Evolutionary conservation across 164 flowering plant species (phyloP).

Genomic region (Piper betle): DNA sequence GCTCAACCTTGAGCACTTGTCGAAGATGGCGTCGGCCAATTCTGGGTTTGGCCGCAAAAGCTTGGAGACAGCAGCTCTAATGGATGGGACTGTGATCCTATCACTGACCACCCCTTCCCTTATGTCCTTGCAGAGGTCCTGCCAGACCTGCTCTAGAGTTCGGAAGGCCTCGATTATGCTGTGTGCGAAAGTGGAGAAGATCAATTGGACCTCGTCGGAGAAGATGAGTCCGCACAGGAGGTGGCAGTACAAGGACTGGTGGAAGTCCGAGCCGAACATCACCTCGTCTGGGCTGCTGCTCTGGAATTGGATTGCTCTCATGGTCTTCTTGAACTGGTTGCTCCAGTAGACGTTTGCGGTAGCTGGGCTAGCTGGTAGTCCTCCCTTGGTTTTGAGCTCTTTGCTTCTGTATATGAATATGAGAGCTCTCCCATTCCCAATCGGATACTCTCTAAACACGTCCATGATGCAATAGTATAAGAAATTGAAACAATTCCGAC

Average conservation of each 20-base stretch:
- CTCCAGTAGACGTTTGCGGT: constrained; percentile 69
- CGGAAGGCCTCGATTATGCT: constrained; percentile 70
- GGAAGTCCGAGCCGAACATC: constrained; percentile 73
- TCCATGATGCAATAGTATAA: background rate
- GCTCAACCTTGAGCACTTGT: constrained; percentile 44
- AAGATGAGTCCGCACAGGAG: constrained; percentile 71
- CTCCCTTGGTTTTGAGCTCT: constrained; percentile 65
- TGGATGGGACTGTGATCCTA: constrained; percentile 46
- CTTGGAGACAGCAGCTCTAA: constrained; percentile 55
- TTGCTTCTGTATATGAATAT: constrained; percentile 81
- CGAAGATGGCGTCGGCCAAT: constrained; percentile 44
- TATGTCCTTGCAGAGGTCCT: constrained; percentile 60
- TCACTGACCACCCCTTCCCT: constrained; percentile 41
- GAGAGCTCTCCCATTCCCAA: constrained; percentile 64
- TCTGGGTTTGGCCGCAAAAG: constrained; percentile 63
- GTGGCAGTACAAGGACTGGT: constrained; percentile 75
- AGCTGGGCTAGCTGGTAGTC: constrained; percentile 63
- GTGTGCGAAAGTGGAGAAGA: constrained; percentile 75
- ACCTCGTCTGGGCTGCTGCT: constrained; percentile 91
- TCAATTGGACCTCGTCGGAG: constrained; percentile 51
- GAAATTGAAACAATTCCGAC: background rate
- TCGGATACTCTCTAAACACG: constrained; percentile 48
- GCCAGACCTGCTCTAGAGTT: constrained; percentile 72
- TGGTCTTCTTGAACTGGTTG: constrained; percentile 36
- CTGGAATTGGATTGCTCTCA: constrained; percentile 46